A percentile compares a stretch with the other conserved stretches of the same genome.
These are phyloP conservation scores for Fistulinella prunicolor DNA, from an alignment of 768 basidiomycete genomes.

Conservation along the genomic window DNA sequence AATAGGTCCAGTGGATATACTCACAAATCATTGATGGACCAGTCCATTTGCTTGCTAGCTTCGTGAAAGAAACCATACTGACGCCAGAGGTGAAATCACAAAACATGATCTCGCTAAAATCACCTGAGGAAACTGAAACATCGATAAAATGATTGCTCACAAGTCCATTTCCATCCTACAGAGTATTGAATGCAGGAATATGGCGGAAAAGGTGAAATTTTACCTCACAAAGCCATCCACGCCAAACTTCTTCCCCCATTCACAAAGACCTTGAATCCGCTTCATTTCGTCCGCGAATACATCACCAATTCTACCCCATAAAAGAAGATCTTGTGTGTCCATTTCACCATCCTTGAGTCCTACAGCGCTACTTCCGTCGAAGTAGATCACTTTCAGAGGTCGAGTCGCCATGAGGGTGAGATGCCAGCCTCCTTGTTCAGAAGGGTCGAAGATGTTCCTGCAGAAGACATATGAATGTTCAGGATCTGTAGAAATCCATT, in stretches of 20 bases:
- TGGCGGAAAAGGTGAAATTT: neutral
- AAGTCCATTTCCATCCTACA: neutral
- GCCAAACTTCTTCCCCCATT: neutral
- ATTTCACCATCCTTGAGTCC: neutral
- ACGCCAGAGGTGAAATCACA: neutral
- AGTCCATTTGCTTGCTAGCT: neutral
- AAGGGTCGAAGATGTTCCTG: neutral
- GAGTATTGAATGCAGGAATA: neutral
- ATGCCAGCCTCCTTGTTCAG: neutral
- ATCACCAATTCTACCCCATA: neutral
- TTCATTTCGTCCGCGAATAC: neutral
- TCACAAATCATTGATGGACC: neutral
- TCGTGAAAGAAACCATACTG: neutral
- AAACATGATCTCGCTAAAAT: neutral
- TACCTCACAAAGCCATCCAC: neutral
- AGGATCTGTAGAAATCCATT: neutral
- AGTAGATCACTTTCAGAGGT: neutral
- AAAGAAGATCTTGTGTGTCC: neutral
- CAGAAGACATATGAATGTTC: neutral
- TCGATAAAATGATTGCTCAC: neutral
- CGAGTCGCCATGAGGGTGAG: neutral
- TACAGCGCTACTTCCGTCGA: neutral
- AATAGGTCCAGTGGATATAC: neutral
- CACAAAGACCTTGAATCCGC: neutral
- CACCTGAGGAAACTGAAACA: neutral